Evolutionary conservation across 2,329 filamentous ascomycete genomes (phyloP), one percentile per base, ranked within the genome.

Genomic region (Ilyonectria robusta): DNA sequence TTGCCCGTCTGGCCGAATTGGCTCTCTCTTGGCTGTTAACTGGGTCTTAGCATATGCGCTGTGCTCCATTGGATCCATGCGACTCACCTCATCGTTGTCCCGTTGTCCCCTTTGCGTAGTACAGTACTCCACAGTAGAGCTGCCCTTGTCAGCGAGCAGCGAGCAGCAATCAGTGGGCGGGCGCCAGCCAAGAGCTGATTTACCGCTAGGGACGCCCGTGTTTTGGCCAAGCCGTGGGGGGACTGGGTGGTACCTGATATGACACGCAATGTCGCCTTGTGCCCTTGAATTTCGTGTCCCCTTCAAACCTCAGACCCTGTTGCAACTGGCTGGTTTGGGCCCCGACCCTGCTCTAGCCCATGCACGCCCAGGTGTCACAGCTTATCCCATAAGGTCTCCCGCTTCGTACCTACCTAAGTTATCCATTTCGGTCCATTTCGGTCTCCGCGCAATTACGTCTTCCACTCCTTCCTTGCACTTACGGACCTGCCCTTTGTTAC

Each of bases 361-460:
- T 65, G 62, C 56, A 17, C 46, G 50, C 67, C 66, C 62, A 72
- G 65, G 57, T 72, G 70, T 62, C 70, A 70, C 31, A 42, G 37
- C 56, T 58, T 55, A 31, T 17, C 11, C 33, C 21, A 19, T 47
- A 62, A 53, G 29, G 59, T 26, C 37, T 62, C 59, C 50, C 59
- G 33, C 33, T n/a, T 42, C 44, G 50, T 35, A 55, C 59, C 50
- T 62, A 21, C 21, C 2, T 21, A 21, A 21, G 21, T 21, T 21
- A 19, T 48, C 50, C 35, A 21, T 29, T 55, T 62, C 17, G 17
- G 33, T 46, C 35, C 42, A 33, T 48, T 48, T 59, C 11, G 29
- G 17, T 35, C 37, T 13, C 37, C 29, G 29, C 48, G 48, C 29
- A 33, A 33, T 51, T n/a, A 35, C 48, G 17, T 35, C 48, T 15